These are phyloP conservation scores for Phylloporus sp. DNA, from an alignment of 768 basidiomycete species.

Conservation along the genomic window DNA sequence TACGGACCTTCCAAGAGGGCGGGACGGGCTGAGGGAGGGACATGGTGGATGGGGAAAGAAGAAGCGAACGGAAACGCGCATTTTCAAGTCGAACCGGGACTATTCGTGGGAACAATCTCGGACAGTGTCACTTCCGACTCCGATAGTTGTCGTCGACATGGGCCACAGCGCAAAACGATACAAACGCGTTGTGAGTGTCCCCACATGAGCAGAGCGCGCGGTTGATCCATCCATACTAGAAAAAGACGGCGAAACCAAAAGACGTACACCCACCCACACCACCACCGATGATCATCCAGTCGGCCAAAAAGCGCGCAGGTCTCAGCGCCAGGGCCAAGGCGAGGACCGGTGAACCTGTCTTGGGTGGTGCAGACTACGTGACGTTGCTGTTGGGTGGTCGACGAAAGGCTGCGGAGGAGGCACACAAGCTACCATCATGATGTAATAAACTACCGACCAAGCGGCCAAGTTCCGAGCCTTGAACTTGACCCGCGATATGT, in stretches of 20 bases:
- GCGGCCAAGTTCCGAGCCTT: conserved; percentile 20
- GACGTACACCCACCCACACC: not conserved
- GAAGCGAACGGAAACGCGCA: not conserved
- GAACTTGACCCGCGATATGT: conserved; percentile 13
- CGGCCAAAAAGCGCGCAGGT: conserved; percentile 27
- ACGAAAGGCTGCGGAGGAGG: conserved; percentile 63
- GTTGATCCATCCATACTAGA: conserved; percentile 12
- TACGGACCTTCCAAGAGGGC: conserved; percentile 87
- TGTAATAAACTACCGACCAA: conserved; percentile 7
- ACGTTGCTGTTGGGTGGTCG: conserved; percentile 68
- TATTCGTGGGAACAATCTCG: conserved; percentile 28
- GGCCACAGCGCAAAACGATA: conserved; percentile 35
- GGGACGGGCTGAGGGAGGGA: conserved; percentile 94
- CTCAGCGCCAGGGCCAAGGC: conserved; percentile 25
- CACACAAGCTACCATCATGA: conserved; percentile 49
- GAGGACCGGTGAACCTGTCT: conserved; percentile 36
- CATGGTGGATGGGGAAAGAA: conserved; percentile 44
- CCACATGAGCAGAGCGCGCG: not conserved
- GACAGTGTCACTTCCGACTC: not conserved
- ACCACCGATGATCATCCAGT: conserved; percentile 7
- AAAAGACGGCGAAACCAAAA: conserved; percentile 17
- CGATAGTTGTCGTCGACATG: conserved; percentile 15
- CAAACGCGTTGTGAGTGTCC: conserved; percentile 31
- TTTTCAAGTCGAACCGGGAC: conserved; percentile 17
- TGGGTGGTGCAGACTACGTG: conserved; percentile 78